These are phyloP conservation scores for Boechera stricta DNA, from an alignment of 345 rosid species.

Conservation along the genomic window DNA sequence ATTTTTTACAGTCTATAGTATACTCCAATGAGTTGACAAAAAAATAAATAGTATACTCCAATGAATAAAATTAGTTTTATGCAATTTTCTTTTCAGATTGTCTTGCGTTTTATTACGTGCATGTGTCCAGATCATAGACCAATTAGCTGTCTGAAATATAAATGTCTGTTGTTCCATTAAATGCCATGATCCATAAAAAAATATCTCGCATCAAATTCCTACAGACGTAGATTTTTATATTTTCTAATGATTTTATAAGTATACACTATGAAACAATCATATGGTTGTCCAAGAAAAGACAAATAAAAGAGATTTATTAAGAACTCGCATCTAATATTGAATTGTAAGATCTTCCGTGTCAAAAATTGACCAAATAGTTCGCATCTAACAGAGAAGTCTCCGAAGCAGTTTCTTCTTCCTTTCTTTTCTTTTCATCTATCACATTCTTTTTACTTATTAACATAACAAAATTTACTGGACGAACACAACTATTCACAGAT, in stretches of 20 bases:
- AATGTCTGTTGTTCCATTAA: constrained; percentile 42
- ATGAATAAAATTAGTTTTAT: neutral
- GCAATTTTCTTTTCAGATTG: neutral
- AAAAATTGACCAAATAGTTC: constrained; percentile 11
- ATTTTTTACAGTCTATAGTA: neutral
- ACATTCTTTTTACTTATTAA: neutral
- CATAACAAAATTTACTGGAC: neutral
- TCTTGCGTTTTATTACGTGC: constrained; percentile 20
- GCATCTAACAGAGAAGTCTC: constrained; percentile 41
- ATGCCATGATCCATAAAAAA: constrained; percentile 25
- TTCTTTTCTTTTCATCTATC: neutral
- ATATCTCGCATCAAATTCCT: constrained; percentile 5
- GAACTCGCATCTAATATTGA: constrained; percentile 13
- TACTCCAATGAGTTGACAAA: neutral
- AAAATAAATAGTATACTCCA: neutral
- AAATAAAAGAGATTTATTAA: neutral
- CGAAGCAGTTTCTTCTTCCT: constrained; percentile 16
- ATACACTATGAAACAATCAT: constrained; percentile 3
- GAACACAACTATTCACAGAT: neutral
- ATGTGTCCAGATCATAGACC: constrained; percentile 35
- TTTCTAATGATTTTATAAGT: neutral
- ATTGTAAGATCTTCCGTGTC: constrained; percentile 36
- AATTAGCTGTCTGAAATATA: constrained; percentile 38
- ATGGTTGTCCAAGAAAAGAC: constrained; percentile 9
- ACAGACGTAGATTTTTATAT: neutral